Evolutionary conservation across 768 basidiomycete genomes (phyloP).

Genomic region (Pholiota conissans): DNA sequence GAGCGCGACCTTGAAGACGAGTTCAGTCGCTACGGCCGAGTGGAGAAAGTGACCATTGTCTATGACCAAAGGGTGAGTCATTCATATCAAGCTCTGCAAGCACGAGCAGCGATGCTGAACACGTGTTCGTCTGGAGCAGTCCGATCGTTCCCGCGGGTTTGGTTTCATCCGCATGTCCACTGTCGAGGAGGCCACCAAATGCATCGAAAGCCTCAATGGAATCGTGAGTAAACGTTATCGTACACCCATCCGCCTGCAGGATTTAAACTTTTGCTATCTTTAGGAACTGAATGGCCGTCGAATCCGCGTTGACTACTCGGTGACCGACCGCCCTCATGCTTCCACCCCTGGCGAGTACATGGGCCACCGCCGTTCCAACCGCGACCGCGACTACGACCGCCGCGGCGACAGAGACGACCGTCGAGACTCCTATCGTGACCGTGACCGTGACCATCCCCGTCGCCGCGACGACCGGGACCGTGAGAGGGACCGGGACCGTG

Average conservation of each 20-base stretch:
- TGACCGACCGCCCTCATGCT: slow-evolving; percentile 90
- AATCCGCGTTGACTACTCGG: slow-evolving; percentile 96
- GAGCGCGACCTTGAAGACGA: slow-evolving; percentile 95
- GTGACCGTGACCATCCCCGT: slow-evolving; percentile 36
- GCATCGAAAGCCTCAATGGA: slow-evolving; percentile 91
- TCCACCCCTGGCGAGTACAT: slow-evolving; percentile 98
- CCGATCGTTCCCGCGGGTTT: slow-evolving; percentile 95
- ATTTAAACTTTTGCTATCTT: slow-evolving; percentile 6
- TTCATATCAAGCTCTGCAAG: slow-evolving; percentile 3
- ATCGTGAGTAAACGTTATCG: slow-evolving; percentile 54
- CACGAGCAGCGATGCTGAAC: slow-evolving; percentile 9
- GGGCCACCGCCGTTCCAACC: slow-evolving; percentile 73
- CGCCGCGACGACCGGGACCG: slow-evolving; percentile 55
- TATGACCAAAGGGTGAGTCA: slow-evolving; percentile 90
- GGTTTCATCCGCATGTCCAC: slow-evolving; percentile 95
- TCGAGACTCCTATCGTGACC: slow-evolving; percentile 32
- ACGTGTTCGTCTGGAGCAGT: slow-evolving; percentile 42
- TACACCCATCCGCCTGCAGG: neutral
- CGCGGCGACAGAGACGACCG: slow-evolving; percentile 35
- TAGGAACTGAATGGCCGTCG: slow-evolving; percentile 94
- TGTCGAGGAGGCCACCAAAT: slow-evolving; percentile 84
- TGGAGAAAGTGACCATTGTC: slow-evolving; percentile 95
- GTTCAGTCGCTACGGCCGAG: slow-evolving; percentile 84
- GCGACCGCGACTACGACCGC: slow-evolving; percentile 38
- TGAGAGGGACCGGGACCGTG: slow-evolving; percentile 56